Conservation (phyloP, 164 flowering plant genomes). For the Amborella trichopoda region DNA sequence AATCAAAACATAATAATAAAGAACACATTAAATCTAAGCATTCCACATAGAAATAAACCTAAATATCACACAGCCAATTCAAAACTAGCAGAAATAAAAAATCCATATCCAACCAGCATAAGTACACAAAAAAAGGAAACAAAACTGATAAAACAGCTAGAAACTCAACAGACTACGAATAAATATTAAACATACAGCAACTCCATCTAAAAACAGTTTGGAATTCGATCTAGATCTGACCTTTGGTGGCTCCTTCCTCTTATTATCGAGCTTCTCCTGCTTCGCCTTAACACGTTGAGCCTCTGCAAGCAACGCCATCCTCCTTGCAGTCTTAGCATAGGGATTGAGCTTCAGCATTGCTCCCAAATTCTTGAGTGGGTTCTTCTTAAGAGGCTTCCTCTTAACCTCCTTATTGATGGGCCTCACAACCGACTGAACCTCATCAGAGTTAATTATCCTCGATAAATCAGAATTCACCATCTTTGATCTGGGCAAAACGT, state of each 20-base stretch:
- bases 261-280: slow-evolving; percentile 36
- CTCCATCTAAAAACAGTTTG: no score
- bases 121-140: no score
- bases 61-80: no score
- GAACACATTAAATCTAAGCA: no score
- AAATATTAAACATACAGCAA: no score
- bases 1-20: no score
- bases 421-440: slow-evolving; percentile 72
- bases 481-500: slow-evolving; percentile 64
- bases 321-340: slow-evolving; percentile 79
- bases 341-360: slow-evolving; percentile 69
- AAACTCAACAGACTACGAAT: no score
- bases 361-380: slow-evolving; percentile 76
- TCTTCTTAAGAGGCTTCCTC: slow-evolving; percentile 80
- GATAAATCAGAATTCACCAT: slow-evolving; percentile 80
- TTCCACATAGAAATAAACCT: no score
- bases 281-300: slow-evolving; percentile 58
- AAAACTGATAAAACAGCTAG: no score
- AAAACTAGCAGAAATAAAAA: no score
- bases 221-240: no score
- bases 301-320: slow-evolving; percentile 87
- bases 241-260: slow-evolving; percentile 53
- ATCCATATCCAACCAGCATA: no score
- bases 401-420: slow-evolving; percentile 65
- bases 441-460: slow-evolving; percentile 84